A percentile compares a stretch with the other conserved stretches of the same genome.
Evolutionary conservation across 208 protist genomes (phyloP).

Genomic region (Trypanosoma conorhini): DNA sequence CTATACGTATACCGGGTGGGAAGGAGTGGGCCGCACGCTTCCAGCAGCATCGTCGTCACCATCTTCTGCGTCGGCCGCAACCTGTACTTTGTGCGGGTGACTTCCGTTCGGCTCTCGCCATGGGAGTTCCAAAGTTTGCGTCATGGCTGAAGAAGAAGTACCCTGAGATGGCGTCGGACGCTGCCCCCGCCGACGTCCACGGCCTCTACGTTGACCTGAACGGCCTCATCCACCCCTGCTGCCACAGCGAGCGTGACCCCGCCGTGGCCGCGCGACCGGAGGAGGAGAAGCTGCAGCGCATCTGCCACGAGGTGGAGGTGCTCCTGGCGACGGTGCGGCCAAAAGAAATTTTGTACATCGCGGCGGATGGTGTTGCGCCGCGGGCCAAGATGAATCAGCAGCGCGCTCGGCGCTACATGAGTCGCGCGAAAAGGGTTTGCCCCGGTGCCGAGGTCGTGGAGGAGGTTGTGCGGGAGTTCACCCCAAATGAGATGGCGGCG

Average conservation of each 20-base stretch:
- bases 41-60: background rate
- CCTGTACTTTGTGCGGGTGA: background rate
- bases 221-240: slow-evolving; percentile 98
- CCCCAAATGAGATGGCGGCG: slow-evolving; percentile 33
- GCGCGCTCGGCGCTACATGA: slow-evolving; percentile 92
- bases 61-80: background rate
- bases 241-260: slow-evolving; percentile 93
- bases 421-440: slow-evolving; percentile 20
- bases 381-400: slow-evolving; percentile 99
- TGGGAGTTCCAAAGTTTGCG: slow-evolving; percentile 87
- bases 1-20: background rate
- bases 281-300: slow-evolving; percentile 68
- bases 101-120: background rate
- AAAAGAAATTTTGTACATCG: slow-evolving; percentile 96
- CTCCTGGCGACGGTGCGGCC: slow-evolving; percentile 96
- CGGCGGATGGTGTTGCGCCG: slow-evolving; percentile 98
- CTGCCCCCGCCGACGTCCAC: slow-evolving; percentile 48
- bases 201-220: slow-evolving; percentile 95
- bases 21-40: background rate
- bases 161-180: slow-evolving; percentile 51
- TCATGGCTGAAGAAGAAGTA: slow-evolving; percentile 85
- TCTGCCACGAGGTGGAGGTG: slow-evolving; percentile 96
- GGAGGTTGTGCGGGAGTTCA: slow-evolving; percentile 51
- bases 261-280: slow-evolving; percentile 62
- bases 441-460: slow-evolving; percentile 26